Conservation (phyloP, 768 basidiomycete genomes). For the Mrakia blollopis region DNA sequence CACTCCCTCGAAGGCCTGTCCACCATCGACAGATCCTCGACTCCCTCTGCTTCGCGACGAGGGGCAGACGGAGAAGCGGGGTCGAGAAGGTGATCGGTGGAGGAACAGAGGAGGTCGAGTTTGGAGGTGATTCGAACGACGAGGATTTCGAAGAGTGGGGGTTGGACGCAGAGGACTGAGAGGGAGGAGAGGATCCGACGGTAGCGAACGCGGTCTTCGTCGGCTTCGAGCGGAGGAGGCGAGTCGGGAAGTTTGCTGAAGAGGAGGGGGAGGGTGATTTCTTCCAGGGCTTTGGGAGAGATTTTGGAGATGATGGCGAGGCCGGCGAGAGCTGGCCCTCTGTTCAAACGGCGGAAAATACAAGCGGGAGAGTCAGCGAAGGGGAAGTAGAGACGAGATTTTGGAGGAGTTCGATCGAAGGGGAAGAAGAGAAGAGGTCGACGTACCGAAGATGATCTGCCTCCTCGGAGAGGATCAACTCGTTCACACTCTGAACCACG, state of each 20-base stretch:
- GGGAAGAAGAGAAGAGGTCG: neutral
- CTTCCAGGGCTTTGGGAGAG: conserved; percentile 62
- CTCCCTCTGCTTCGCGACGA: conserved; percentile 35
- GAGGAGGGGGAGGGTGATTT: conserved; percentile 72
- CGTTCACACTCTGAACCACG: conserved; percentile 68
- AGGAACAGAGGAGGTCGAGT: conserved; percentile 52
- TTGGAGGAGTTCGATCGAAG: neutral
- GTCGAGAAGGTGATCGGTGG: conserved; percentile 30
- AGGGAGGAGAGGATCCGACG: conserved; percentile 67
- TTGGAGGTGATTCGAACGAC: conserved; percentile 71
- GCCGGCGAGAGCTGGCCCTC: conserved; percentile 58
- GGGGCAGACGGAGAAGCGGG: conserved; percentile 39
- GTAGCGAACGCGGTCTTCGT: conserved; percentile 56
- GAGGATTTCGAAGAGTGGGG: conserved; percentile 76
- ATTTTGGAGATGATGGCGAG: conserved; percentile 58
- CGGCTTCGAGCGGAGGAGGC: conserved; percentile 56
- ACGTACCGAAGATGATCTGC: conserved; percentile 43
- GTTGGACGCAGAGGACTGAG: conserved; percentile 64
- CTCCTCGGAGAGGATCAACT: conserved; percentile 56
- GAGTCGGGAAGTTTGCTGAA: conserved; percentile 68
- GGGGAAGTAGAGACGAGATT: neutral
- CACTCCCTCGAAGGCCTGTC: conserved; percentile 47
- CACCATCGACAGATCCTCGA: conserved; percentile 20
- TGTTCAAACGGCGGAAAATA: conserved; percentile 38
- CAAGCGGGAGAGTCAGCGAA: neutral